Evolutionary conservation across 192 early-diverging fungal genomes (phyloP).

Genomic region (Linnemannia schmuckeri): DNA sequence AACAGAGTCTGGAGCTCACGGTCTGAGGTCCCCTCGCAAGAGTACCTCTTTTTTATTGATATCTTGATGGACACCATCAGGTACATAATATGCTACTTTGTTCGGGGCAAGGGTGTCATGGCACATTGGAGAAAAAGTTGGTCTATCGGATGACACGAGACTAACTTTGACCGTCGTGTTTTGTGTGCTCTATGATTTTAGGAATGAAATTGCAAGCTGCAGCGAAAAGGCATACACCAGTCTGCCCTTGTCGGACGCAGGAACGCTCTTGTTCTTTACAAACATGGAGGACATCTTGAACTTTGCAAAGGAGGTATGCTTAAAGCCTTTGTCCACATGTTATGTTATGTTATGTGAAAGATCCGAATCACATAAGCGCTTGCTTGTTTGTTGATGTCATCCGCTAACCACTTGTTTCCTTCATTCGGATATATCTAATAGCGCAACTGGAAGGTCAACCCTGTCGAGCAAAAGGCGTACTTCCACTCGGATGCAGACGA

Average conservation of each 20-base stretch:
- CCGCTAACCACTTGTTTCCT: not conserved
- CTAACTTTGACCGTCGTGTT: not conserved
- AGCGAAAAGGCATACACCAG: constrained; percentile 93
- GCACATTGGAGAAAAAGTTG: too few species aligned
- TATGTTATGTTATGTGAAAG: not conserved
- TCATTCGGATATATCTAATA: constrained; percentile 15
- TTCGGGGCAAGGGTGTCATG: not conserved
- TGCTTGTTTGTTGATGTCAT: too few species aligned
- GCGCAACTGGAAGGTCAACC: constrained; percentile 87
- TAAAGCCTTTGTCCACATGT: not conserved
- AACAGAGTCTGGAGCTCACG: constrained; percentile 96
- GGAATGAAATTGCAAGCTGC: constrained; percentile 96
- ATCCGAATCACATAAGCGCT: not conserved
- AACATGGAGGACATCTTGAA: constrained; percentile 82
- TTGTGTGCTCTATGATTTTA: constrained; percentile 26
- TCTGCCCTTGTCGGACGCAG: constrained; percentile 90
- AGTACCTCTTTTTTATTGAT: constrained; percentile 95
- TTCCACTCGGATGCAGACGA: constrained; percentile 78
- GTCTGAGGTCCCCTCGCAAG: constrained; percentile 88
- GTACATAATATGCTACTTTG: constrained; percentile 48
- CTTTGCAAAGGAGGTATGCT: constrained; percentile 86
- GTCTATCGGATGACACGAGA: not conserved
- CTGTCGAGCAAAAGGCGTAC: constrained; percentile 84
- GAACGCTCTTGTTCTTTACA: constrained; percentile 91
- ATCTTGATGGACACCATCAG: constrained; percentile 94